Percentiles rank a stretch among this genome's conserved stretches.
Conservation (phyloP, 2,329 filamentous ascomycete genomes). For the Drechslerella stenobrocha region DNA sequence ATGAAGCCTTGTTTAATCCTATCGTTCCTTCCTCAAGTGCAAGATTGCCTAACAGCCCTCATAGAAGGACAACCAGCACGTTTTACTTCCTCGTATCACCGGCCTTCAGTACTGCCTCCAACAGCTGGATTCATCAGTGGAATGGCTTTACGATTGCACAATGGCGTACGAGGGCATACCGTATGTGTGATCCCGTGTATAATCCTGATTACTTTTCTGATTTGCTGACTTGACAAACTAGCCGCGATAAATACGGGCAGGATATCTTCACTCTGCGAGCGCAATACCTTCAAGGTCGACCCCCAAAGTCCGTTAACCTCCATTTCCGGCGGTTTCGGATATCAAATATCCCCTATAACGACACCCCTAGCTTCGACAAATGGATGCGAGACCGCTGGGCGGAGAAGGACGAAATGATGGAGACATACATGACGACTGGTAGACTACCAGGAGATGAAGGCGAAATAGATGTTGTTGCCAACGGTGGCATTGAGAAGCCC, state of each 20-base stretch:
- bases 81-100: conserved; percentile 77
- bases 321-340: conserved; percentile 88
- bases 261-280: conserved; percentile 83
- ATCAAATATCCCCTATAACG: conserved; percentile 76
- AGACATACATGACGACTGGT: conserved; percentile 76
- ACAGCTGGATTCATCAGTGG: conserved; percentile 69
- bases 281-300: conserved; percentile 83
- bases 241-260: conserved; percentile 81
- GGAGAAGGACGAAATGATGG: conserved; percentile 87
- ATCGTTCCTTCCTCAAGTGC: background rate
- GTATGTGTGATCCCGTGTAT: conserved; percentile 62
- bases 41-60: background rate
- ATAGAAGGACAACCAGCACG: conserved; percentile 69
- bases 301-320: conserved; percentile 94
- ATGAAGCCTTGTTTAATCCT: background rate
- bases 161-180: conserved; percentile 92
- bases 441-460: conserved; percentile 73
- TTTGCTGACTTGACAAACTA: conserved; percentile 54
- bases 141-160: conserved; percentile 90
- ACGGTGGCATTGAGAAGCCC: conserved; percentile 47
- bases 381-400: conserved; percentile 88
- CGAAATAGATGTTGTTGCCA: conserved; percentile 25
- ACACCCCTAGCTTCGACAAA: conserved; percentile 72
- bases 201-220: conserved; percentile 13
- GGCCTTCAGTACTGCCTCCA: conserved; percentile 78